These are phyloP conservation scores for Blastocystis sp. DNA, from an alignment of 352 stramenopile genomes.

Conservation along the genomic window DNA sequence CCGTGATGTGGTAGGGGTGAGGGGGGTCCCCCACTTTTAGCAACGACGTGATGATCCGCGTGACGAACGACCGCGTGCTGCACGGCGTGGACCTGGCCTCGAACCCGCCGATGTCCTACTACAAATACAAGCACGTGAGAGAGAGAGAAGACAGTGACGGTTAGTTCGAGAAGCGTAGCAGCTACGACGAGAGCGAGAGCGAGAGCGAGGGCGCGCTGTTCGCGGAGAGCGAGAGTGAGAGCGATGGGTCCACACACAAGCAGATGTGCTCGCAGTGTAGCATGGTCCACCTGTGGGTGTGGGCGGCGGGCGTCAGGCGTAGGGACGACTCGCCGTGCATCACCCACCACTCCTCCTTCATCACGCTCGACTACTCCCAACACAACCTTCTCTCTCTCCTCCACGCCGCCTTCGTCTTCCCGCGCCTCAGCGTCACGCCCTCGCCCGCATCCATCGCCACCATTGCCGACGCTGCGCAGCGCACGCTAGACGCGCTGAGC, in stretches of 20 bases:
- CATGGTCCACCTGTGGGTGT: background rate
- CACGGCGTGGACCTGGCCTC: slow-evolving; percentile 9
- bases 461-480: background rate
- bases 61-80: slow-evolving; percentile 27
- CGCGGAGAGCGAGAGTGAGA: background rate
- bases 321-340: slow-evolving; percentile 16
- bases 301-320: background rate
- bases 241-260: background rate
- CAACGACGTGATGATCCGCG: slow-evolving; percentile 32
- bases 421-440: background rate
- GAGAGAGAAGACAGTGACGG: too few species aligned
- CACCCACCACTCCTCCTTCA: background rate
- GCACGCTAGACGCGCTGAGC: background rate
- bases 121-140: slow-evolving; percentile 21
- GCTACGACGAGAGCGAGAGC: background rate
- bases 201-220: background rate
- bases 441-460: background rate
- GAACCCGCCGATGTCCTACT: background rate
- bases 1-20: background rate
- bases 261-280: background rate
- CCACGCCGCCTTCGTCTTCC: background rate
- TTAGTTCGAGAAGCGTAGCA: slow-evolving; percentile 7
- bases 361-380: background rate
- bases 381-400: background rate
- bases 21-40: background rate